Evolutionary conservation across 345 rosid genomes (phyloP), one percentile per base, ranked within the genome.

Genomic region (Diplotaxis tenuifolia): DNA sequence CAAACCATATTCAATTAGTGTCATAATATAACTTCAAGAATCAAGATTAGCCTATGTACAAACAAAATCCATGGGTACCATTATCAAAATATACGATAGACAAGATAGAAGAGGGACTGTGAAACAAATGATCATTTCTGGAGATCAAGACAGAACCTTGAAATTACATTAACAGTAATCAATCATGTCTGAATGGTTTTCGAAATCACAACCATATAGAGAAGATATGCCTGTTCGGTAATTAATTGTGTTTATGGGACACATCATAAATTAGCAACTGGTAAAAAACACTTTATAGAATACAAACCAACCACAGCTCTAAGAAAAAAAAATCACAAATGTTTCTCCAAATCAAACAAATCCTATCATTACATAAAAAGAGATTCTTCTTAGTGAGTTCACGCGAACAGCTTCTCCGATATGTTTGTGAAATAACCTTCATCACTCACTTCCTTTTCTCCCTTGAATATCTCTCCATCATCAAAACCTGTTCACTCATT

Each of bases 391-490:
- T n/a, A 62, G 38, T 31, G 66, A 70, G 79, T 31, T 77, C 68
- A 71, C 0, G 76, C 38, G 57, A 77, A 71, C 52, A 36, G 63
- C 47, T 77, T 71, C 73, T 77, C 76, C 25, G 72, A 65, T 38
- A 38, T 63, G 69, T 72, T 72, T 72, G 76, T 63, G 61, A 71
- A 71, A 65, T 63, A 62, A 52, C 73, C 73, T 58, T 85, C 86
- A 11, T 80, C 88, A 20, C 79, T 78, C 18, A 73, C 74, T 47
- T 75, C 84, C 53, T 84, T 87, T 68, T 58, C 72, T 52, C 81
- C 71, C 40, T 71, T 75, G 77, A 90, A 88, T 75, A 95, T 87
- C 84, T 95, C 96, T 56, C 50, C 69, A 72, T 92, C 99, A 76
- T 84, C 83, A 22, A 95, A 95, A 16, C 93, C 97, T 95, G 88